Conservation (phyloP, 73 alveolate species). For the Blepharisma japonicum region DNA sequence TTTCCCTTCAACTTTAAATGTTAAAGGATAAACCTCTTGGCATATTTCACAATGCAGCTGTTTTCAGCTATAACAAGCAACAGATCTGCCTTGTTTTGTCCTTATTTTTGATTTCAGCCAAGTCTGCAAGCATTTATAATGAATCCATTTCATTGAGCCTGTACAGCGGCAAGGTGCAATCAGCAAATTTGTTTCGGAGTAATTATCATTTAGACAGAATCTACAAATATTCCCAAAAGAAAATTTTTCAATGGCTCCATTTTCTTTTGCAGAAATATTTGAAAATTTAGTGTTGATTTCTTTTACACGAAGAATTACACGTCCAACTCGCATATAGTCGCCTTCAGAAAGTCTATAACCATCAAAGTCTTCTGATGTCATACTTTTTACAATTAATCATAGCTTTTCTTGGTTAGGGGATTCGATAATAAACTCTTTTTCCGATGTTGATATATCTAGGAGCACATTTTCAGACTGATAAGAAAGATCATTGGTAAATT, state of each 20-base stretch:
- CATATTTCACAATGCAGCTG: constrained; percentile 66
- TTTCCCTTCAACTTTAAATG: constrained; percentile 44
- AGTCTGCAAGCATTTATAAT: constrained; percentile 44
- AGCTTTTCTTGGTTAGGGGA: neutral
- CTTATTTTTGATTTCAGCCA: constrained; percentile 44
- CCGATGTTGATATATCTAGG: neutral
- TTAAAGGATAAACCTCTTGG: constrained; percentile 56
- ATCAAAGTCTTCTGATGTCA: neutral
- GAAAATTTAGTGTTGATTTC: neutral
- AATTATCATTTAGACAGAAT: constrained; percentile 30
- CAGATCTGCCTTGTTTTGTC: constrained; percentile 21
- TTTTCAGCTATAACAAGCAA: constrained; percentile 43
- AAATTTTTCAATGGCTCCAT: neutral
- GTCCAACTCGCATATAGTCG: neutral
- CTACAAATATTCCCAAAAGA: neutral
- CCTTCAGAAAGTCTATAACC: neutral
- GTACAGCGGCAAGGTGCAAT: constrained; percentile 60
- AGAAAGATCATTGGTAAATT: neutral
- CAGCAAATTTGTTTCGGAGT: constrained; percentile 44
- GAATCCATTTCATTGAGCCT: constrained; percentile 70
- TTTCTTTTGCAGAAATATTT: neutral
- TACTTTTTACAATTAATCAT: neutral
- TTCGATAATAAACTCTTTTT: neutral
- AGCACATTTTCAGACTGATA: neutral
- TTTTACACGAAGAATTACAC: neutral